phyloP scores from a whole-genome alignment of 2,329 filamentous ascomycete species.

The Beauveria australis region DNA sequence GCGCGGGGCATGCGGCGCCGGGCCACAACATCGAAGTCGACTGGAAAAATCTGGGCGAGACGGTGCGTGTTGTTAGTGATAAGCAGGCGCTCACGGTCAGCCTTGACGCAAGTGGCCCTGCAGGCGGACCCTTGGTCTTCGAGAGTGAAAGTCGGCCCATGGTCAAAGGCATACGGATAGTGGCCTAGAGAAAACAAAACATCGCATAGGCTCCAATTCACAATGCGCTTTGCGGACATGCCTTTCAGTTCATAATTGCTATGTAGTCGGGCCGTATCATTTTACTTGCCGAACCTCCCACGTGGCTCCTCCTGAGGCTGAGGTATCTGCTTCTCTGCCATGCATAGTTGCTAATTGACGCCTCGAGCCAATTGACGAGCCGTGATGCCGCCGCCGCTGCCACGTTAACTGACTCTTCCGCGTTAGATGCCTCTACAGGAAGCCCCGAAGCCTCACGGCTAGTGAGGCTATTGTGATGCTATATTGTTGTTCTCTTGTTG shows the following conservation, averaged over 20 bases:
- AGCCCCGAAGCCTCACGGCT: too few species aligned
- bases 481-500: too few species aligned
- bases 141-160: constrained; percentile 42
- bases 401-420: too few species aligned
- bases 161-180: background rate
- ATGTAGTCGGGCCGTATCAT: too few species aligned
- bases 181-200: background rate
- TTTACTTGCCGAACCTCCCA: too few species aligned
- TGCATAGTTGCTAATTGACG: too few species aligned
- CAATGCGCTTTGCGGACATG: background rate
- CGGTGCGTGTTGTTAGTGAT: constrained; percentile 65
- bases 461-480: too few species aligned
- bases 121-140: constrained; percentile 58
- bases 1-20: constrained; percentile 12
- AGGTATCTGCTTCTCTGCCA: too few species aligned
- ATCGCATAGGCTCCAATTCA: background rate
- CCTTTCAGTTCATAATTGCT: background rate
- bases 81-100: constrained; percentile 64
- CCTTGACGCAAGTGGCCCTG: constrained; percentile 57
- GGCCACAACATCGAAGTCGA: constrained; percentile 63
- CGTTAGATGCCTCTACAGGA: too few species aligned
- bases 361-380: too few species aligned
- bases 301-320: too few species aligned
- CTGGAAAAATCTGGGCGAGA: constrained; percentile 68
- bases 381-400: too few species aligned